These are phyloP conservation scores for Colletotrichum ledebouriae DNA, from an alignment of 2,329 filamentous ascomycete species.

Conservation along the genomic window DNA sequence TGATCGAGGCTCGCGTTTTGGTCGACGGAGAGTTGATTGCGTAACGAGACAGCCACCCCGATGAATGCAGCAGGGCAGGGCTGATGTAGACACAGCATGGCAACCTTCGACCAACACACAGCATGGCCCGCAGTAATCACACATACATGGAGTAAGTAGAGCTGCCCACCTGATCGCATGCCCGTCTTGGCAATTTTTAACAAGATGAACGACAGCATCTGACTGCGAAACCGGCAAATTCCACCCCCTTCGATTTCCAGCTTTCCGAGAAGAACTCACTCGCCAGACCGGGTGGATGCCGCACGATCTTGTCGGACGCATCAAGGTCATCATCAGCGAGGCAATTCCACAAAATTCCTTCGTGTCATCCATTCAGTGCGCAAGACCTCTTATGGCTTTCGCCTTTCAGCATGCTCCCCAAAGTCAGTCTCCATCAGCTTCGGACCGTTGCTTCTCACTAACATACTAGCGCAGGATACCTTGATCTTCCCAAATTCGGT, in stretches of 20 bases:
- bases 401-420: conserved; percentile 88
- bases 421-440: conserved; percentile 61
- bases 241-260: conserved; percentile 77
- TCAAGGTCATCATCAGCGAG: conserved; percentile 83
- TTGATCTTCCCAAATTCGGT: conserved; percentile 66
- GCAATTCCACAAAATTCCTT: conserved; percentile 71
- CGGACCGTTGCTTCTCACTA: neutral
- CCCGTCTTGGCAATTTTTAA: neutral
- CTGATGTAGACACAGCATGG: conserved; percentile 56
- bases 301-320: conserved; percentile 77
- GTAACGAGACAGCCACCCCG: conserved; percentile 56
- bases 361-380: conserved; percentile 70
- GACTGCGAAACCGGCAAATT: conserved; percentile 64
- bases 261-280: conserved; percentile 77
- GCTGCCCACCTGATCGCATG: neutral
- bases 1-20: conserved; percentile 76
- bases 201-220: neutral
- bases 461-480: conserved; percentile 63
- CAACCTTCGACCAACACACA: conserved; percentile 62
- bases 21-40: conserved; percentile 75
- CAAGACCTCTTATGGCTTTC: conserved; percentile 82
- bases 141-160: conserved; percentile 57
- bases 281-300: conserved; percentile 79
- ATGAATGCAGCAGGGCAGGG: too few relatives aligned
- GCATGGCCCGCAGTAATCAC: conserved; percentile 65